Evolutionary conservation across 495 filamentous ascomycete species (phyloP), one percentile per base, ranked within the genome.

Genomic region (Penicillium steckii): DNA sequence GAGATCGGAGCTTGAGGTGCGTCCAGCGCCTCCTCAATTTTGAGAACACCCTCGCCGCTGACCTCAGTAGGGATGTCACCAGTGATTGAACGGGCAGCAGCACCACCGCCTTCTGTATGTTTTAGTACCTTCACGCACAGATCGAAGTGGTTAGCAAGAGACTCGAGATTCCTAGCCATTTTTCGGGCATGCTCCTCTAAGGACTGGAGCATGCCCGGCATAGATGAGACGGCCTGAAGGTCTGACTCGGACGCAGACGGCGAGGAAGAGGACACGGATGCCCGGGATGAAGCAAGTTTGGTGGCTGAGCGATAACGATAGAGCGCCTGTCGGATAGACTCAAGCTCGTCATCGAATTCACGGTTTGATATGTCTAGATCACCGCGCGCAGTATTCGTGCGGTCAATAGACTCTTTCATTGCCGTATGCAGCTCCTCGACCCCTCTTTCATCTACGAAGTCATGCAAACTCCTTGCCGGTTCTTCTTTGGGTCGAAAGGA

Each of bases 91-190:
- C 83, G 77, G 32, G 81, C 76, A 5, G 90, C 90, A 15, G 86
- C 86, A 18, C 81, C 84, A 10, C 91, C 91, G 21, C 92, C 94
- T 73, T 97, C 92, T 2, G 93, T 96, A 52, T 93, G 88, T 56
- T 90, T 88, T 24, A 97, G 85, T 0, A 95, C 95, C 3, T 85
- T 91, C 18, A 94, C 90, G 62, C 94, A 98, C 48, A 95, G 84
- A 68, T 98, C 94, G 59, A 95, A 97, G 70, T 98, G 95, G 12
- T 77, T 77, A n/a, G 90, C 91, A 18, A 98, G 76, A 2, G 86
- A 88, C 56, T 93, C 83, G 1, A 98, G 78, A 18, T 89, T 75
- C 44, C 82, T 74, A 24, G 91, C 94, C 87, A 96, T 94, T 54
- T 85, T 85, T 56, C 86, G 84, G 0, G 94, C 92, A 53, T 91